Evolutionary conservation across 140 eudicot species (phyloP).

Genomic region (Erigeron philadelphicus): DNA sequence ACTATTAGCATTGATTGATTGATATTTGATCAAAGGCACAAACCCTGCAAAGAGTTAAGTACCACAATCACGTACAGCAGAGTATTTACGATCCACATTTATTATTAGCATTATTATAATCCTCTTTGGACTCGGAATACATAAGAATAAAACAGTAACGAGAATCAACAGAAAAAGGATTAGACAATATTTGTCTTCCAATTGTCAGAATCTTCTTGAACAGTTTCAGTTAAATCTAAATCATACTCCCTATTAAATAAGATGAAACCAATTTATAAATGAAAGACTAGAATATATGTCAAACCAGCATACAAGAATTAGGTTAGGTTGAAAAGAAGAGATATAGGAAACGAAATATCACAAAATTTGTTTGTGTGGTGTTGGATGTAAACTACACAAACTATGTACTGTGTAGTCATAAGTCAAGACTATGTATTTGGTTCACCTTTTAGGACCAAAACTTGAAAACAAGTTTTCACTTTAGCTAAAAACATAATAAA

Average conservation of each 20-base stretch:
- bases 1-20: background rate
- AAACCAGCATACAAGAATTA: too few species aligned
- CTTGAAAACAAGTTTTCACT: background rate
- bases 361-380: too few species aligned
- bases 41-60: background rate
- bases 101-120: background rate
- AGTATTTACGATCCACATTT: background rate
- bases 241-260: background rate
- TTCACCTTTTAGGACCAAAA: slow-evolving; percentile 10
- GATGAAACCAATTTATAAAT: too few species aligned
- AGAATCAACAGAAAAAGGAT: background rate
- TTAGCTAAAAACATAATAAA: background rate
- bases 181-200: background rate
- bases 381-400: too few species aligned
- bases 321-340: too few species aligned
- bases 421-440: background rate
- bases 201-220: background rate
- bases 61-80: background rate
- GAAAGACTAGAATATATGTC: too few species aligned
- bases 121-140: background rate
- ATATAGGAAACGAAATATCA: too few species aligned
- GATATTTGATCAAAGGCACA: background rate
- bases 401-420: too few species aligned
- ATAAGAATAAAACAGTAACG: background rate
- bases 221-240: background rate